phyloP scores from a whole-genome alignment of 2,329 filamentous ascomycete genomes.

The Colletotrichum lentis region DNA sequence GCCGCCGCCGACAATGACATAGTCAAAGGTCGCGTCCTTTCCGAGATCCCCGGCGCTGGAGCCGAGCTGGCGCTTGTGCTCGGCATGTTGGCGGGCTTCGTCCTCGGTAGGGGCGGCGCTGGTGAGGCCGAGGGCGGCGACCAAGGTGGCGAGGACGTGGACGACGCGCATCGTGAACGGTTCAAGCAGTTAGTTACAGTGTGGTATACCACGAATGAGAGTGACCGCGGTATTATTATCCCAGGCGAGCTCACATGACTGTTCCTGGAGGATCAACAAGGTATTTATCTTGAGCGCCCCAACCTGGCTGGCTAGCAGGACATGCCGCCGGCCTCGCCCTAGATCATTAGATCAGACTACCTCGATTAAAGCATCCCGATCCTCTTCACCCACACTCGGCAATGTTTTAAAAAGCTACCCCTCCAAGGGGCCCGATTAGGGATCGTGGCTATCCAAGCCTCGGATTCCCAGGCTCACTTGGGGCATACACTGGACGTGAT shows the following conservation, averaged over 20 bases:
- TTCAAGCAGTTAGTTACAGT: not conserved
- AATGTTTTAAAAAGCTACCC: no score
- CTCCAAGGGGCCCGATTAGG: no score
- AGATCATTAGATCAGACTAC: not conserved
- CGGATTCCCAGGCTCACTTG: not conserved
- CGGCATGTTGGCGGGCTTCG: conserved; percentile 18
- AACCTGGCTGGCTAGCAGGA: no score
- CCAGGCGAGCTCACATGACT: no score
- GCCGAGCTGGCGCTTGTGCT: conserved; percentile 31
- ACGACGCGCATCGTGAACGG: conserved; percentile 12
- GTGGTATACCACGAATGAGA: no score
- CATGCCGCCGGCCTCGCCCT: not conserved
- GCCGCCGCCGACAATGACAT: conserved; percentile 50
- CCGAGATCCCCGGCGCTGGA: conserved; percentile 20
- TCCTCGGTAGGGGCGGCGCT: conserved; percentile 21
- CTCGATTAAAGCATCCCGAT: not conserved
- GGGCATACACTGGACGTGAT: not conserved
- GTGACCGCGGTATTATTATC: no score
- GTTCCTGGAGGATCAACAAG: not conserved
- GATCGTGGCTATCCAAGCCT: not conserved
- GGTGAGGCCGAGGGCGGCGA: conserved; percentile 2
- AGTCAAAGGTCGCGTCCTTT: conserved; percentile 37
- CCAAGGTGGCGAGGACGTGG: not conserved
- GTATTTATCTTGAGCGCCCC: not conserved
- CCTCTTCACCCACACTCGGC: not conserved